Evolutionary conservation across 768 basidiomycete genomes (phyloP).

Genomic region (Pleurotus eryngii): DNA sequence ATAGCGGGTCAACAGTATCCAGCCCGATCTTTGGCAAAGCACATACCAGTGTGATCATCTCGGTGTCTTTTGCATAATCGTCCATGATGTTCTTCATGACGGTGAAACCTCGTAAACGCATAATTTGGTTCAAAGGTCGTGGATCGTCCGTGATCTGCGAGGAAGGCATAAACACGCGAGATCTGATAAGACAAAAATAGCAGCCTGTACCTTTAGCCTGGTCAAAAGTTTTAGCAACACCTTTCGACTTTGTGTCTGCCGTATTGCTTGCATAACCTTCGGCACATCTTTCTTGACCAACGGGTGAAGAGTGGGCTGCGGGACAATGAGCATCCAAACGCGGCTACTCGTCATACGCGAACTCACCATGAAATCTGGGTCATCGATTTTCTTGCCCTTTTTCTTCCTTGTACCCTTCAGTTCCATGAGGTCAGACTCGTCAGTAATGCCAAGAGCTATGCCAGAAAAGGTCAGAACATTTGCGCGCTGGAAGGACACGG

Average conservation of each 20-base stretch:
- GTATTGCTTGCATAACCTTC: conserved; percentile 87
- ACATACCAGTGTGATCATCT: conserved; percentile 69
- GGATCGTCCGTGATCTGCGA: conserved; percentile 81
- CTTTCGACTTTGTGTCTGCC: conserved; percentile 81
- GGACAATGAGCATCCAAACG: conserved; percentile 4
- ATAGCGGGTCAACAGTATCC: neutral
- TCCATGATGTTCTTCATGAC: conserved; percentile 87
- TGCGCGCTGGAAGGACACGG: conserved; percentile 1
- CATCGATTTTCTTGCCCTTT: conserved; percentile 90
- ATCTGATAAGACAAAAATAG: too few species aligned
- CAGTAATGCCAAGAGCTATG: conserved; percentile 87
- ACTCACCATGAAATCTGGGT: conserved; percentile 80
- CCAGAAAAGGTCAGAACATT: neutral
- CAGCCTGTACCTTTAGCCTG: conserved; percentile 66
- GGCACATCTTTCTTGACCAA: conserved; percentile 79
- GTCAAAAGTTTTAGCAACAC: conserved; percentile 81
- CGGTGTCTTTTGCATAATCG: conserved; percentile 67
- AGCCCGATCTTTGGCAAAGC: neutral
- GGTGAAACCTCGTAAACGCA: conserved; percentile 91
- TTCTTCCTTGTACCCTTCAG: conserved; percentile 90
- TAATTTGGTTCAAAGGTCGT: conserved; percentile 73
- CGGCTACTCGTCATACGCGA: neutral
- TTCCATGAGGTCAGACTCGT: conserved; percentile 79
- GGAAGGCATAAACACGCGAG: too few species aligned
- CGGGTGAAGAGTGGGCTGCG: conserved; percentile 73